phyloP scores from a whole-genome alignment of 192 early-diverging fungal genomes.

The Dissophora globulifera region DNA sequence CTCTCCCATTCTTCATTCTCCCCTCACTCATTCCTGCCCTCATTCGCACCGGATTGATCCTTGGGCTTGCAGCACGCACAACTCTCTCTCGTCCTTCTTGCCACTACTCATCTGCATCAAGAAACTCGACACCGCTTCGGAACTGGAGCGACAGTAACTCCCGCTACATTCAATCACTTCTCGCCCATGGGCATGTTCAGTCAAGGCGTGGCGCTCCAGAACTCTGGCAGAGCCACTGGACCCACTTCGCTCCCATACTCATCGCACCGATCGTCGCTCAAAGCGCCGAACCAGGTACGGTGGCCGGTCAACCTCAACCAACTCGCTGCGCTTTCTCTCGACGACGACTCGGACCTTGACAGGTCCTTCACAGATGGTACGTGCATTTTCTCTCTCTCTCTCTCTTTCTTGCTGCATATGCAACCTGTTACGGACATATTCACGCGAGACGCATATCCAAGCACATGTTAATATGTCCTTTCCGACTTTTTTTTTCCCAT shows the following conservation, averaged over 20 bases:
- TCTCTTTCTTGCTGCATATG: too few species aligned
- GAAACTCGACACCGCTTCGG: neutral
- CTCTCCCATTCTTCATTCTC: too few species aligned
- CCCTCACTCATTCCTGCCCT: too few species aligned
- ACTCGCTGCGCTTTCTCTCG: slow-evolving; percentile 48
- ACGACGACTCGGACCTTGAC: slow-evolving; percentile 53
- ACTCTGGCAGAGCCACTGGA: neutral
- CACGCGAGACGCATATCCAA: neutral
- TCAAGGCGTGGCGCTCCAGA: neutral
- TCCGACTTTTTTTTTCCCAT: neutral
- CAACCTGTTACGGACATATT: too few species aligned
- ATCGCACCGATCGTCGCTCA: slow-evolving; percentile 27
- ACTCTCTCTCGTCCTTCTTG: too few species aligned
- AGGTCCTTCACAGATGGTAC: slow-evolving; percentile 43
- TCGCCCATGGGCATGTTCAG: neutral
- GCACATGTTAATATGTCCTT: neutral
- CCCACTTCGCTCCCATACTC: slow-evolving; percentile 8
- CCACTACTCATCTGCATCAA: neutral
- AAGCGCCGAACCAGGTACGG: slow-evolving; percentile 25
- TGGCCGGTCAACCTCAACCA: slow-evolving; percentile 52
- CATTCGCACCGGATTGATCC: too few species aligned
- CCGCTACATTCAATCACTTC: neutral
- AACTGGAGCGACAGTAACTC: neutral
- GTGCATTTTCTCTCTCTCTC: too few species aligned
- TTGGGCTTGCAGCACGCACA: too few species aligned